phyloP scores from a whole-genome alignment of 163 green algal species.

The Scenedesmus sp. region DNA sequence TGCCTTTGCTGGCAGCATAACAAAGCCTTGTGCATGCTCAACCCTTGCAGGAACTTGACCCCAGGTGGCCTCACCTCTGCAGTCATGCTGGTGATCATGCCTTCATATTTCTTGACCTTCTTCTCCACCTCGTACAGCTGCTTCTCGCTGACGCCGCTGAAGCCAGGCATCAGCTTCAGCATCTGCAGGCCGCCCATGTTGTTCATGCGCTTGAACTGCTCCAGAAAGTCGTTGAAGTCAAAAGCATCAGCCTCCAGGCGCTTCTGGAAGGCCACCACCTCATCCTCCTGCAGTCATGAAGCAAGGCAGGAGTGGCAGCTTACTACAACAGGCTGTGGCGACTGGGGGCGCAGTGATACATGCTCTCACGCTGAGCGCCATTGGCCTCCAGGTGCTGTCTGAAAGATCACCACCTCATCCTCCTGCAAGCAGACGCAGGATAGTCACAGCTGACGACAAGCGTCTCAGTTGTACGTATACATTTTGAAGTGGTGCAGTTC shows the following conservation, averaged over 20 bases:
- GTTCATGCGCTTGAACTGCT: slow-evolving; percentile 94
- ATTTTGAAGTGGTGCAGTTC: too few relatives aligned
- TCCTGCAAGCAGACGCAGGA: background rate
- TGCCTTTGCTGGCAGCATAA: too few relatives aligned
- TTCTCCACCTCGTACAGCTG: slow-evolving; percentile 87
- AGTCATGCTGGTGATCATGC: slow-evolving; percentile 90
- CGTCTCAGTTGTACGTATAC: too few relatives aligned
- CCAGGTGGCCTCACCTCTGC: slow-evolving; percentile 66
- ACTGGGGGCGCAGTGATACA: background rate
- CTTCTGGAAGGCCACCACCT: slow-evolving; percentile 84
- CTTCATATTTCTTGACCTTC: slow-evolving; percentile 82
- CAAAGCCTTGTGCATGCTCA: too few relatives aligned
- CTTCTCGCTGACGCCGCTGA: slow-evolving; percentile 84
- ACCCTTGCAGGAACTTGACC: too few relatives aligned
- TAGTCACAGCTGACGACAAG: background rate
- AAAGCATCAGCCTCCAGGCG: slow-evolving; percentile 95
- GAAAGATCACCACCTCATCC: background rate
- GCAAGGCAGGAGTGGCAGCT: too few relatives aligned
- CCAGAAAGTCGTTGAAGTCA: slow-evolving; percentile 99
- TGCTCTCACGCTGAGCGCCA: background rate
- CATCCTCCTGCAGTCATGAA: slow-evolving; percentile 75
- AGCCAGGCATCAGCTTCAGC: slow-evolving; percentile 97
- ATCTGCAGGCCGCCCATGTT: slow-evolving; percentile 94
- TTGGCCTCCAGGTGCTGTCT: background rate
- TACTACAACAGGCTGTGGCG: too few relatives aligned